Percentiles rank a stretch among this genome's conserved stretches.
Evolutionary conservation across 148 eudicot genomes (phyloP).

Genomic region (Fagopyrum esculentum): DNA sequence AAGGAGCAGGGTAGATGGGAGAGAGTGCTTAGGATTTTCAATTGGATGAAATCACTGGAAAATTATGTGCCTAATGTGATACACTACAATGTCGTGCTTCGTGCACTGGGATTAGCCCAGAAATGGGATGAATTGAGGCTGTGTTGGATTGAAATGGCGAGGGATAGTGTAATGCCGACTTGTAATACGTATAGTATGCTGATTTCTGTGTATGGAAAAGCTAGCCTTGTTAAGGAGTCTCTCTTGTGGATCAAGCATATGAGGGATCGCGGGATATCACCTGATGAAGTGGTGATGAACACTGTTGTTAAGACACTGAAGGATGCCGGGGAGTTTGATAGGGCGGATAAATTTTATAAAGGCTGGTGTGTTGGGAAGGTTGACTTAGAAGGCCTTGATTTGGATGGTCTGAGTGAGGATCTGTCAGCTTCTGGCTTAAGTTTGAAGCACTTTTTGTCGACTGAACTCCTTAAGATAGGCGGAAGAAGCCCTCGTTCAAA

Average conservation of each 20-base stretch:
- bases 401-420: slow-evolving; percentile 38
- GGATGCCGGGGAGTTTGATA: slow-evolving; percentile 65
- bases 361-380: slow-evolving; percentile 73
- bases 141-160: slow-evolving; percentile 88
- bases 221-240: slow-evolving; percentile 65
- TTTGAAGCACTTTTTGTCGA: slow-evolving; percentile 62
- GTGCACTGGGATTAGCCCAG: slow-evolving; percentile 62
- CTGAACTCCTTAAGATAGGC: slow-evolving; percentile 73
- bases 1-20: slow-evolving; percentile 74
- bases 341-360: slow-evolving; percentile 69
- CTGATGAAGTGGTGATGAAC: slow-evolving; percentile 85
- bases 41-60: slow-evolving; percentile 59
- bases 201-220: slow-evolving; percentile 83
- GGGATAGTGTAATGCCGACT: slow-evolving; percentile 53
- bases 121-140: slow-evolving; percentile 89
- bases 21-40: slow-evolving; percentile 65
- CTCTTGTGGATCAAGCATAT: slow-evolving; percentile 86
- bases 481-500: slow-evolving; percentile 35
- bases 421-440: slow-evolving; percentile 28
- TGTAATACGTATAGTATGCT: slow-evolving; percentile 85
- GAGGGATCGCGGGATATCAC: slow-evolving; percentile 65
- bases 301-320: slow-evolving; percentile 67
- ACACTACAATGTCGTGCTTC: slow-evolving; percentile 81
- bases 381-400: slow-evolving; percentile 46
- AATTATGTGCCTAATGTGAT: slow-evolving; percentile 68